Evolutionary conservation across 805 yeast species (phyloP).

Genomic region (Scheffersomyces stipitis): DNA sequence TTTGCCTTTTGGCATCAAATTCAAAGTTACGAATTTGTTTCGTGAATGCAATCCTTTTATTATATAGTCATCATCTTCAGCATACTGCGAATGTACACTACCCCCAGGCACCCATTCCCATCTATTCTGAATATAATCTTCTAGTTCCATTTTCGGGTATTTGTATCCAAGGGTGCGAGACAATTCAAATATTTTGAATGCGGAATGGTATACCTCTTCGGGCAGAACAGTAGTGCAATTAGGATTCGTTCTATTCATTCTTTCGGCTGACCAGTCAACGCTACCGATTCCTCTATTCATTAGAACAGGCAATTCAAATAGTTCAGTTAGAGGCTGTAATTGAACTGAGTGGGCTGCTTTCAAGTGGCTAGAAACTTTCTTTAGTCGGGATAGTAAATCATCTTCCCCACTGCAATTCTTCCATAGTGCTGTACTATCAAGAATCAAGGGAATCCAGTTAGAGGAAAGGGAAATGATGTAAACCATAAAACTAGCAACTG

Average conservation of each 20-base stretch:
- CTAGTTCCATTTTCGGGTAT: neutral
- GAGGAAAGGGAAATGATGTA: neutral
- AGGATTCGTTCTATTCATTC: neutral
- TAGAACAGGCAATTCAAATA: neutral
- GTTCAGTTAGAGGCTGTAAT: neutral
- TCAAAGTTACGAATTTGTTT: neutral
- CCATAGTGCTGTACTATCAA: neutral
- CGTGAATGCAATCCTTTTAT: neutral
- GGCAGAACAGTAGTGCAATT: neutral
- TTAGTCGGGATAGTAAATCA: neutral
- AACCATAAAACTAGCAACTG: neutral
- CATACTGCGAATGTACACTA: neutral
- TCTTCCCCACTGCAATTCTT: neutral
- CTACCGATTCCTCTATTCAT: neutral
- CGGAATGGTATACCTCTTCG: neutral
- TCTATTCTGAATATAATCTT: neutral
- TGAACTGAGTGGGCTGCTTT: neutral
- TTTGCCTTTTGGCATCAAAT: neutral
- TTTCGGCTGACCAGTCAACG: neutral
- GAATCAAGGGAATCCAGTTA: neutral
- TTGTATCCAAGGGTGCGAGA: neutral
- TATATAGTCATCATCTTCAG: neutral
- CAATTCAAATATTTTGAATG: neutral
- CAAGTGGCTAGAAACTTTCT: neutral
- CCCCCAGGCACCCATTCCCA: neutral